These are phyloP conservation scores for Nevesoporus exiguus DNA, from an alignment of 768 basidiomycete genomes.

Conservation along the genomic window DNA sequence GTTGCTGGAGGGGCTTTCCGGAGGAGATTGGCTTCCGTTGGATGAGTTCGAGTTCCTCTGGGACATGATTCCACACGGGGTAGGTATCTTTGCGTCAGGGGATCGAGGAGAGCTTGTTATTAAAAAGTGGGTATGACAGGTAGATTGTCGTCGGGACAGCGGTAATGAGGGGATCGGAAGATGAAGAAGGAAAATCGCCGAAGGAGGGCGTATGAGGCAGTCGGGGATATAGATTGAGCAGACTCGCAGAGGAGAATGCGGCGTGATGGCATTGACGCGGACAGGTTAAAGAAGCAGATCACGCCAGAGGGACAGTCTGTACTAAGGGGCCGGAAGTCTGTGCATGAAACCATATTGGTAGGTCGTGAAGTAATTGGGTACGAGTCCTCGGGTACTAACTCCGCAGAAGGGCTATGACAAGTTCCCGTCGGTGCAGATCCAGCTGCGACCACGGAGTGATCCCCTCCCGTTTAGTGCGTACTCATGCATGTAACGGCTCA, in stretches of 20 bases:
- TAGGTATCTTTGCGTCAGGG: slow-evolving; percentile 21
- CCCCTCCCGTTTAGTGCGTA: slow-evolving; percentile 13
- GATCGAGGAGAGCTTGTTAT: slow-evolving; percentile 23
- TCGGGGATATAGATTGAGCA: slow-evolving; percentile 33
- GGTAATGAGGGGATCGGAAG: slow-evolving; percentile 29
- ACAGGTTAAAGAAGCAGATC: slow-evolving; percentile 29
- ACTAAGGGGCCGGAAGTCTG: slow-evolving; percentile 30
- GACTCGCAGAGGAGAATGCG: slow-evolving; percentile 24
- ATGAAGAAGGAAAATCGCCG: slow-evolving; percentile 28
- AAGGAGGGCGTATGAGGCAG: slow-evolving; percentile 11
- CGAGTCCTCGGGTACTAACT: slow-evolving; percentile 32
- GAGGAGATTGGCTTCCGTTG: slow-evolving; percentile 47
- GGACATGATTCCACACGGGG: slow-evolving; percentile 39
- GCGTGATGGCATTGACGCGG: slow-evolving; percentile 31
- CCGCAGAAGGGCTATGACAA: slow-evolving; percentile 28
- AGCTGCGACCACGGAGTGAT: slow-evolving; percentile 27
- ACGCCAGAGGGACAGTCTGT: slow-evolving; percentile 15
- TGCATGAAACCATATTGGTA: slow-evolving; percentile 33
- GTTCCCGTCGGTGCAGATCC: slow-evolving; percentile 27
- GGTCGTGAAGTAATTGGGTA: slow-evolving; percentile 30
- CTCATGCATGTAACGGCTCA: background rate
- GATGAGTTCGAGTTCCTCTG: slow-evolving; percentile 47
- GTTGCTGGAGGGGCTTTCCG: slow-evolving; percentile 41
- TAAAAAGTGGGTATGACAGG: slow-evolving; percentile 19
- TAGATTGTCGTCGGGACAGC: slow-evolving; percentile 22